A percentile compares a stretch with the other conserved stretches of the same genome.
Evolutionary conservation across 2,329 filamentous ascomycete genomes (phyloP).

Genomic region (Cytospora mali): DNA sequence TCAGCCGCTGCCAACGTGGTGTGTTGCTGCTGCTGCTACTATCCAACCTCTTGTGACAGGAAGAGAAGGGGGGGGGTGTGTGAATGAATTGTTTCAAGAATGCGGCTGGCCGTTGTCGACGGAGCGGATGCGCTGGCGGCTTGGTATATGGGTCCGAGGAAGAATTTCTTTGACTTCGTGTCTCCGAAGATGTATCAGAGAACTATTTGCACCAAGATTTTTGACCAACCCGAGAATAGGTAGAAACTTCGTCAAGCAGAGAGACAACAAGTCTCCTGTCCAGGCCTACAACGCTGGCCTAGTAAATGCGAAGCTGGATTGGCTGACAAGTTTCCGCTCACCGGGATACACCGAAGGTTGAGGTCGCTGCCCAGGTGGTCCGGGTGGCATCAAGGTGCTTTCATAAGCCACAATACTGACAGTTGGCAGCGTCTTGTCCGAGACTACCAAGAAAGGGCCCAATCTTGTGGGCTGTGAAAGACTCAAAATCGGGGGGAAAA

Average conservation of each 20-base stretch:
- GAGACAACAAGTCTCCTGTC: neutral
- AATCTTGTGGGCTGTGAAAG: neutral
- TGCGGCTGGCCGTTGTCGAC: neutral
- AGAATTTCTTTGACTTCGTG: neutral
- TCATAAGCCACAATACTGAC: neutral
- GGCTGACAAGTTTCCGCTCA: neutral
- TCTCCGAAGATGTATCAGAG: neutral
- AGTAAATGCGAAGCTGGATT: neutral
- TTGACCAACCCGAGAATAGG: neutral
- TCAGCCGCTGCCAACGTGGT: constrained; percentile 18
- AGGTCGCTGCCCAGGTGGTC: neutral
- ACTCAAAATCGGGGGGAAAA: neutral
- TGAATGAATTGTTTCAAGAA: neutral
- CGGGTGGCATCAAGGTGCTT: neutral
- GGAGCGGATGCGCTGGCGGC: neutral
- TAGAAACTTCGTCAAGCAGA: neutral
- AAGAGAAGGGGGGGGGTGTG: neutral
- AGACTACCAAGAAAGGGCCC: neutral
- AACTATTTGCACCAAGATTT: neutral
- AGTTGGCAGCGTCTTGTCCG: neutral
- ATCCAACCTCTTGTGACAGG: neutral
- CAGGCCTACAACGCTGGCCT: neutral
- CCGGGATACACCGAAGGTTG: neutral
- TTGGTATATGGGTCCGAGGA: neutral
- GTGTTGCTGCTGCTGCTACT: constrained; percentile 6